phyloP scores from a whole-genome alignment of 257 asterid genomes.

The Coffea eugenioides region DNA sequence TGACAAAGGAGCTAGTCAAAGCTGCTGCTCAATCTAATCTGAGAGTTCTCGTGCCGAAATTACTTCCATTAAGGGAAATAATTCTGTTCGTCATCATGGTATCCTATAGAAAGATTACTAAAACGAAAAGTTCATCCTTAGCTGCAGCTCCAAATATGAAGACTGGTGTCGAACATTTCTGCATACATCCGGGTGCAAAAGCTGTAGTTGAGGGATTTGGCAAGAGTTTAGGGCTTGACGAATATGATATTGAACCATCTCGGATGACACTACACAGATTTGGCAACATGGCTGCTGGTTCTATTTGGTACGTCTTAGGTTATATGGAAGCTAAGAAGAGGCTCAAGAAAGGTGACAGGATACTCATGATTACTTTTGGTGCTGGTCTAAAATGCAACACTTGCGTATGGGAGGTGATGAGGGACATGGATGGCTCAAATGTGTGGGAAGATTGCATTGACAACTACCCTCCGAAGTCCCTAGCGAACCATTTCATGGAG shows the following conservation, averaged over 20 bases:
- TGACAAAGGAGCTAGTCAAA: slow-evolving; percentile 23
- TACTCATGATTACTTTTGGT: slow-evolving; percentile 53
- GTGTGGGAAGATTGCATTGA: slow-evolving; percentile 51
- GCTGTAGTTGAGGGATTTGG: slow-evolving; percentile 59
- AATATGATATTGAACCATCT: slow-evolving; percentile 56
- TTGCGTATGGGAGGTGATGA: slow-evolving; percentile 50
- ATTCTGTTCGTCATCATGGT: background rate
- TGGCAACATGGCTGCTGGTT: slow-evolving; percentile 59
- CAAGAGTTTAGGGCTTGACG: slow-evolving; percentile 33
- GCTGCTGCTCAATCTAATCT: slow-evolving; percentile 25
- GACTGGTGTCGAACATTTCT: slow-evolving; percentile 48
- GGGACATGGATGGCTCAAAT: slow-evolving; percentile 37
- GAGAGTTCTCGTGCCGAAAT: slow-evolving; percentile 24
- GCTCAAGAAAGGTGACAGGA: slow-evolving; percentile 50
- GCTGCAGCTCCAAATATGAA: slow-evolving; percentile 34
- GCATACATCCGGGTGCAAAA: slow-evolving; percentile 64
- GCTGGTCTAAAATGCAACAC: slow-evolving; percentile 63
- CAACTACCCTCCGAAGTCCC: slow-evolving; percentile 35
- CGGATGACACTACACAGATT: slow-evolving; percentile 61
- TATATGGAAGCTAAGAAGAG: slow-evolving; percentile 70
- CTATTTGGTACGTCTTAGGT: slow-evolving; percentile 60
- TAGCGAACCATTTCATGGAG: slow-evolving; percentile 38
- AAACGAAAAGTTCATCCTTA: background rate
- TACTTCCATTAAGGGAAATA: slow-evolving; percentile 29
- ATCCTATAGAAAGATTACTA: background rate